Conservation (phyloP, 108 stramenopile genomes). For the Discostella pseudostelligera region DNA sequence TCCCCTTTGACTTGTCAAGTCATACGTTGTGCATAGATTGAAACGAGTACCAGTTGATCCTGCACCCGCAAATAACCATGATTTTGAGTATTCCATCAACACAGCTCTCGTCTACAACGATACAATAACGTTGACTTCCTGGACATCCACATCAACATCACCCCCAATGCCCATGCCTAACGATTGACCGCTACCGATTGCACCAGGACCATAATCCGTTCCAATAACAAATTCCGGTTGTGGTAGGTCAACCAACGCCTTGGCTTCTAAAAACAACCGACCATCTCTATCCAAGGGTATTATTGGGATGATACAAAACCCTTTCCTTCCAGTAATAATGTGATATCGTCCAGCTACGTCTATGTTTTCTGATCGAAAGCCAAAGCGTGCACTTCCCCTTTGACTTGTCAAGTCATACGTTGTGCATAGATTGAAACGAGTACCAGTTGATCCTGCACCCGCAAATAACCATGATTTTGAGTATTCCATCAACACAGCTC, state of each 20-base stretch:
- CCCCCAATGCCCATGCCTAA: slow-evolving; percentile 39
- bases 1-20: slow-evolving; percentile 11
- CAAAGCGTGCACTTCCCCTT: slow-evolving; percentile 35
- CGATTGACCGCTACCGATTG: slow-evolving; percentile 13
- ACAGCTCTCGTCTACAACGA: slow-evolving; percentile 22
- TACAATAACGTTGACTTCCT: slow-evolving; percentile 42
- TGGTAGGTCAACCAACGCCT: slow-evolving; percentile 41
- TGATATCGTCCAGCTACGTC: slow-evolving; percentile 11
- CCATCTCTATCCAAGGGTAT: slow-evolving; percentile 40
- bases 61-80: neutral
- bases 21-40: slow-evolving; percentile 40
- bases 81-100: slow-evolving; percentile 34
- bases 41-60: slow-evolving; percentile 35
- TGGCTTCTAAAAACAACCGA: slow-evolving; percentile 37
- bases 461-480: slow-evolving; percentile 42
- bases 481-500: slow-evolving; percentile 36
- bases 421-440: slow-evolving; percentile 41
- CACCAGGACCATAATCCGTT: slow-evolving; percentile 22
- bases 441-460: slow-evolving; percentile 29
- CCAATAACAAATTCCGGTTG: slow-evolving; percentile 44
- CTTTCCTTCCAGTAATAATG: slow-evolving; percentile 10
- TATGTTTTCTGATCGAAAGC: slow-evolving; percentile 36
- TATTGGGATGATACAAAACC: slow-evolving; percentile 33
- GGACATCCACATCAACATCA: slow-evolving; percentile 34
- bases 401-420: slow-evolving; percentile 21